Evolutionary conservation across 2,329 filamentous ascomycete species (phyloP).

Genomic region (Passalora sequoiae): DNA sequence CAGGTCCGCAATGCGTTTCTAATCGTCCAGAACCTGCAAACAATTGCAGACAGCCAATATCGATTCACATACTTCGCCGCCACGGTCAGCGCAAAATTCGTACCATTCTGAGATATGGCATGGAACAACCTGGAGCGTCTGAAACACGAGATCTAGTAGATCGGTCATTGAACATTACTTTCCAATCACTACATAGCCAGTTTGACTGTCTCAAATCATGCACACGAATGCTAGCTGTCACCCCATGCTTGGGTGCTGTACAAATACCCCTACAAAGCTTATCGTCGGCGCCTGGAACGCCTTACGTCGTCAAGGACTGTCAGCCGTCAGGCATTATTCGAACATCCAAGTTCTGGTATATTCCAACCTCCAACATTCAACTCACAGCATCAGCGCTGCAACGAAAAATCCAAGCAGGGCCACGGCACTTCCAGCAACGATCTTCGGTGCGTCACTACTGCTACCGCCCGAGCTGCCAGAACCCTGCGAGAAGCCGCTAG

Average conservation of each 20-base stretch:
- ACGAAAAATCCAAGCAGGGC: conserved; percentile 36
- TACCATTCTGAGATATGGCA: too few species aligned
- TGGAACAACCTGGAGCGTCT: not conserved
- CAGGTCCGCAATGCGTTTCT: too few species aligned
- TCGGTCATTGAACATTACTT: conserved; percentile 9
- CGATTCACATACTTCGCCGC: too few species aligned
- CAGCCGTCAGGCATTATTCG: conserved; percentile 20
- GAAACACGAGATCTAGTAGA: not conserved
- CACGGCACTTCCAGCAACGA: conserved; percentile 35
- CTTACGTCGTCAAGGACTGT: conserved; percentile 13
- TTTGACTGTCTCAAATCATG: conserved; percentile 15
- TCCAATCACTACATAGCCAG: conserved; percentile 11
- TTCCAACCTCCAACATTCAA: too few species aligned
- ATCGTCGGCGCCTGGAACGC: conserved; percentile 9
- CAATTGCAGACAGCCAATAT: too few species aligned
- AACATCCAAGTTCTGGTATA: conserved; percentile 4
- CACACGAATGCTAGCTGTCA: conserved; percentile 10
- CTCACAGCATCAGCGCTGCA: conserved; percentile 34
- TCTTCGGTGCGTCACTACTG: conserved; percentile 28
- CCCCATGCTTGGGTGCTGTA: conserved; percentile 15
- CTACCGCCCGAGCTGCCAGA: conserved; percentile 22
- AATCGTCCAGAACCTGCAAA: too few species aligned
- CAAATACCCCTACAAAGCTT: conserved; percentile 6
- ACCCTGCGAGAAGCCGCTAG: conserved; percentile 28
- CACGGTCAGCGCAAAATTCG: too few species aligned